phyloP scores from a whole-genome alignment of 352 stramenopile species.

The Globisporangium viniferum region DNA sequence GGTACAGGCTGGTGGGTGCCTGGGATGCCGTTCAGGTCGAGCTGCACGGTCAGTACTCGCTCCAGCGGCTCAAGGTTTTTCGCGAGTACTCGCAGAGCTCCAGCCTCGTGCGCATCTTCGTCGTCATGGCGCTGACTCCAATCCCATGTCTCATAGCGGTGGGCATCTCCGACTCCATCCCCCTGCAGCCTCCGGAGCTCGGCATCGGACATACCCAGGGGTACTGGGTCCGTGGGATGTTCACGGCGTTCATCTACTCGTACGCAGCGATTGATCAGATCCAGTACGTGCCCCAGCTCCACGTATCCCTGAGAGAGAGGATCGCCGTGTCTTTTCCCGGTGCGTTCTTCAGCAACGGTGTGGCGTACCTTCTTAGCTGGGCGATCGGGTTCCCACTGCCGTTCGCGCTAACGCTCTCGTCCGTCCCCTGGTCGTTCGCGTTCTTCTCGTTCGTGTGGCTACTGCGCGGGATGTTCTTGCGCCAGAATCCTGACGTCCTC shows the following conservation, averaged over 20 bases:
- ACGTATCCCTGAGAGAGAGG: conserved; percentile 11
- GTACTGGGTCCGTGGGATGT: conserved; percentile 8
- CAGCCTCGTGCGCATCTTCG: not conserved
- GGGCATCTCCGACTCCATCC: conserved; percentile 5
- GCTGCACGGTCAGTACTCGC: conserved; percentile 2
- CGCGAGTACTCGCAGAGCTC: not conserved
- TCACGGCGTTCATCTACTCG: conserved; percentile 5
- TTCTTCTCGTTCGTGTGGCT: not conserved
- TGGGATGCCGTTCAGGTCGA: not conserved
- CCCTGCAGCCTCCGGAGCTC: not conserved
- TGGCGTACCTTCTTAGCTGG: conserved; percentile 11
- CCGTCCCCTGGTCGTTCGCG: not conserved
- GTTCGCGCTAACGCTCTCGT: conserved; percentile 35
- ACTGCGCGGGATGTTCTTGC: conserved; percentile 1
- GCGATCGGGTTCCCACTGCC: conserved; percentile 37
- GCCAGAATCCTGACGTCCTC: conserved; percentile 1
- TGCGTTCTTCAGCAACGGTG: not conserved
- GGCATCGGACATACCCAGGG: not conserved
- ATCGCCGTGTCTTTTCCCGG: not conserved
- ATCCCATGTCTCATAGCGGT: conserved; percentile 3
- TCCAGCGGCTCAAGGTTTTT: not conserved
- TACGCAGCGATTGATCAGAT: conserved; percentile 6
- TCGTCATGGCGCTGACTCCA: conserved; percentile 1
- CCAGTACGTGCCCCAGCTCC: conserved; percentile 15
- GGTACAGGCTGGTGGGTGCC: not conserved